phyloP scores from a whole-genome alignment of 495 filamentous ascomycete genomes.

The Penicillium pancosmium region DNA sequence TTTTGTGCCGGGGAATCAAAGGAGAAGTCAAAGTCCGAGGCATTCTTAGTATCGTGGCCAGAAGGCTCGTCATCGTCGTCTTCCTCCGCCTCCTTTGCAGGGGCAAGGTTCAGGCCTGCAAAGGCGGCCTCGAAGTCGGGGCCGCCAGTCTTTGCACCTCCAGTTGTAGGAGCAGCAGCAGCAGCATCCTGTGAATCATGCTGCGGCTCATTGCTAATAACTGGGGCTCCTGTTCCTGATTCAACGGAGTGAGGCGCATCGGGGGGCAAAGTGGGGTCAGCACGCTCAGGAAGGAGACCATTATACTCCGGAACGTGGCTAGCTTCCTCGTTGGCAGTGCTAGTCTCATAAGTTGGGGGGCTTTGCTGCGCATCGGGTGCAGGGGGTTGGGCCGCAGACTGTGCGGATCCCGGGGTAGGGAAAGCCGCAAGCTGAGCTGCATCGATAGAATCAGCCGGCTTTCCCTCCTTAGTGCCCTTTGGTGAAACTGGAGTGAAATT shows the following conservation, averaged over 20 bases:
- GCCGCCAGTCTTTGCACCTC: constrained; percentile 36
- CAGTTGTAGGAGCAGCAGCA: constrained; percentile 18
- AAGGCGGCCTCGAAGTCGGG: constrained; percentile 90
- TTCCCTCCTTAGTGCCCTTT: constrained; percentile 18
- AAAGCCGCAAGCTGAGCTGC: constrained; percentile 46
- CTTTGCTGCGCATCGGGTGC: constrained; percentile 59
- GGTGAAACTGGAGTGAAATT: constrained; percentile 81
- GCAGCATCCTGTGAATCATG: constrained; percentile 20
- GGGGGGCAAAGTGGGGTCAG: constrained; percentile 60
- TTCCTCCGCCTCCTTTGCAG: constrained; percentile 77
- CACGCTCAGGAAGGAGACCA: constrained; percentile 65
- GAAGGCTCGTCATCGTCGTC: constrained; percentile 65
- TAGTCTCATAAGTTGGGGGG: constrained; percentile 65
- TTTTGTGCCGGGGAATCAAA: constrained; percentile 55
- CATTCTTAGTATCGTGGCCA: constrained; percentile 42
- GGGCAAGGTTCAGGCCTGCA: constrained; percentile 67
- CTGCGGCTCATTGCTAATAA: constrained; percentile 43
- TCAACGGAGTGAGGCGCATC: constrained; percentile 52
- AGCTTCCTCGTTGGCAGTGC: constrained; percentile 30
- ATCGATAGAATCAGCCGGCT: constrained; percentile 38
- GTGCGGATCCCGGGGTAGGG: constrained; percentile 36
- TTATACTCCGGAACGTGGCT: constrained; percentile 59
- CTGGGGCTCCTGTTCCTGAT: constrained; percentile 42
- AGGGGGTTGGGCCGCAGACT: constrained; percentile 42
- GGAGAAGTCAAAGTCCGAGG: constrained; percentile 70